Conservation (phyloP, 164 flowering plant species). For the Dillenia suffruticosa region DNA sequence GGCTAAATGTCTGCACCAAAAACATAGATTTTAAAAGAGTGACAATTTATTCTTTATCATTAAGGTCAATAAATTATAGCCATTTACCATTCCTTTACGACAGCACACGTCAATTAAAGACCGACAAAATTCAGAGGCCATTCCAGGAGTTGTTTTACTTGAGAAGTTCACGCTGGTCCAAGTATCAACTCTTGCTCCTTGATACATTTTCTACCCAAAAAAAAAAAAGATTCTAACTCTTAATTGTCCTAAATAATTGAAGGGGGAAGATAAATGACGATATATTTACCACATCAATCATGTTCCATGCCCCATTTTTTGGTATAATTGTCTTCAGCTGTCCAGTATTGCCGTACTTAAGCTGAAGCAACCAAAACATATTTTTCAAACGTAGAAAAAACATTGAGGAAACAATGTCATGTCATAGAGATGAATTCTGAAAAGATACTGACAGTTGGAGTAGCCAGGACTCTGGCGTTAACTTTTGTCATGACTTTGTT, state of each 20-base stretch:
- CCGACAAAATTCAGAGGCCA: conserved; percentile 28
- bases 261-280: not conserved
- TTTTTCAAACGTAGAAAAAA: not conserved
- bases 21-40: conserved; percentile 26
- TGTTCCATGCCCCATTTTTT: conserved; percentile 81
- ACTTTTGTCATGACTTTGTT: conserved; percentile 23
- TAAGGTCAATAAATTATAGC: not conserved
- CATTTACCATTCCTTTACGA: conserved; percentile 73
- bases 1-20: conserved; percentile 21
- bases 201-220: conserved; percentile 64
- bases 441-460: conserved; percentile 53
- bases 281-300: conserved; percentile 66
- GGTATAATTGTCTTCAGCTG: conserved; percentile 45
- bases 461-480: conserved; percentile 69
- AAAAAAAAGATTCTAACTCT: not conserved
- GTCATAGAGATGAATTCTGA: not conserved
- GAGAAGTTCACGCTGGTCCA: conserved; percentile 76
- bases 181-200: conserved; percentile 50
- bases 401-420: not conserved
- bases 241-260: not conserved
- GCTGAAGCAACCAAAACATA: conserved; percentile 32
- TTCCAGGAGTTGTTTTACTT: conserved; percentile 3
- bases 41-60: not conserved
- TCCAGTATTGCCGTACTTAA: conserved; percentile 64
- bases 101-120: conserved; percentile 49